Base-by-base conservation (phyloP, 1,139 yeast genomes). In the Diutina siamensis region DNA sequence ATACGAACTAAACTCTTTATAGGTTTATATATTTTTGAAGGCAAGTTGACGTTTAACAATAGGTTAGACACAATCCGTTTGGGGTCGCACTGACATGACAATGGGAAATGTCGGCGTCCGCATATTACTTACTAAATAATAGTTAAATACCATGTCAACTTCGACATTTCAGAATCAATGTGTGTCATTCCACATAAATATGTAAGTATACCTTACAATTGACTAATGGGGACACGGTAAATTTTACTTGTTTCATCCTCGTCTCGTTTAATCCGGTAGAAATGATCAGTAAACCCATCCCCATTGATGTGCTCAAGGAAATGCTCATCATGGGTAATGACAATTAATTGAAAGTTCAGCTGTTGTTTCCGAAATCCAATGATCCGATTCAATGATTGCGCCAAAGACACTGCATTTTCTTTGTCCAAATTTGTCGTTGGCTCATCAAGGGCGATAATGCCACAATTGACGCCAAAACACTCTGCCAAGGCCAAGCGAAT, bases 361-460 rank as follows among this genome's bases (percentile, higher is more conserved):
- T 94, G 98, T 42, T 69, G 71, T 48, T 77, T 75, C 52, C 99
- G 73, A 52, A 79, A 65, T 45, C 80, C 82, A 51, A 94, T 86
- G 48, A 94, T 85, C 48, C 72, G 74, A 51, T 81, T 78, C 52
- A 94, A 68, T 1, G 96, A 83, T 52, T 73, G 76, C 0, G 97
- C 98, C 49, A 94, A 72, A 22, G 95, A 80, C 55, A 84, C 94
- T 45, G 89, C 79, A 58, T 94, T 94, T 48, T 85, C 96, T 48
- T 76, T 78, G 63, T 94, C 99, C 51, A 94, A 70, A 55, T 94
- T 94, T 0, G 98, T 94, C 0, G 99, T 94, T 5, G 99, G 99
- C 63, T 94, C 99, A 63, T 94, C 99, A 41, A 94, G 68, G 0
- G 97, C 95, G 55, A 94, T 86, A 59, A 92, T 83, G 46, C 98